A percentile compares a stretch with the other conserved stretches of the same genome.
Conservation (phyloP, 495 filamentous ascomycete genomes). For the Aspergillus hancockii region DNA sequence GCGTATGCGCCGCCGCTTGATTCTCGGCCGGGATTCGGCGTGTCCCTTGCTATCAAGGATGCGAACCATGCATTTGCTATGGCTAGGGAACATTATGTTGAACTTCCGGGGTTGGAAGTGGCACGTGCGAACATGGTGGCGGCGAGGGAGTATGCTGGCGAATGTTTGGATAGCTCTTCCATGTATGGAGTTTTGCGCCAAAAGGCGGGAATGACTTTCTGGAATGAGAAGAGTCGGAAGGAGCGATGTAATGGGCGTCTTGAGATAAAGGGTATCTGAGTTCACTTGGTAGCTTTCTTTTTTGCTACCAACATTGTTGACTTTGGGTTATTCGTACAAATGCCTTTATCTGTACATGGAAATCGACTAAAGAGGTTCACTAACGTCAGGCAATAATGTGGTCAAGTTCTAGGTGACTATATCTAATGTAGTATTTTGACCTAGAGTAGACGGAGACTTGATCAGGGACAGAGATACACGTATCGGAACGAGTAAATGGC, state of each 20-base stretch:
- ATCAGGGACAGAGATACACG: not conserved
- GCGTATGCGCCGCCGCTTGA: conserved; percentile 46
- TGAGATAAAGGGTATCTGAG: not conserved
- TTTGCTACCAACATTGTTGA: too few species aligned
- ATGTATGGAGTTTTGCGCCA: conserved; percentile 48
- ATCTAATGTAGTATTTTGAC: too few species aligned
- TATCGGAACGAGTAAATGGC: too few species aligned
- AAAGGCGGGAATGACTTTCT: conserved; percentile 44
- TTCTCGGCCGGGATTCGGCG: conserved; percentile 46
- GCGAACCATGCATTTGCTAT: conserved; percentile 43
- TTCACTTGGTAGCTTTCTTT: too few species aligned
- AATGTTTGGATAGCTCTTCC: conserved; percentile 46
- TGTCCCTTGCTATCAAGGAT: conserved; percentile 49
- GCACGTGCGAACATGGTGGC: conserved; percentile 43
- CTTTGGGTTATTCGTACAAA: too few species aligned
- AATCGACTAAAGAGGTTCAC: not conserved
- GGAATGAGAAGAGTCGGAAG: conserved; percentile 49
- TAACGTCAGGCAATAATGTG: not conserved
- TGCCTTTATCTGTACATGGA: too few species aligned
- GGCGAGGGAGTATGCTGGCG: conserved; percentile 42
- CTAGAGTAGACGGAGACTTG: too few species aligned
- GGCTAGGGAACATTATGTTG: conserved; percentile 34
- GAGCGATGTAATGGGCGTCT: not conserved
- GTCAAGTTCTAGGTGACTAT: not conserved
- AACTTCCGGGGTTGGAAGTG: conserved; percentile 41